Evolutionary conservation across 164 flowering plant genomes (phyloP).

Genomic region (Chimonanthus praecox): DNA sequence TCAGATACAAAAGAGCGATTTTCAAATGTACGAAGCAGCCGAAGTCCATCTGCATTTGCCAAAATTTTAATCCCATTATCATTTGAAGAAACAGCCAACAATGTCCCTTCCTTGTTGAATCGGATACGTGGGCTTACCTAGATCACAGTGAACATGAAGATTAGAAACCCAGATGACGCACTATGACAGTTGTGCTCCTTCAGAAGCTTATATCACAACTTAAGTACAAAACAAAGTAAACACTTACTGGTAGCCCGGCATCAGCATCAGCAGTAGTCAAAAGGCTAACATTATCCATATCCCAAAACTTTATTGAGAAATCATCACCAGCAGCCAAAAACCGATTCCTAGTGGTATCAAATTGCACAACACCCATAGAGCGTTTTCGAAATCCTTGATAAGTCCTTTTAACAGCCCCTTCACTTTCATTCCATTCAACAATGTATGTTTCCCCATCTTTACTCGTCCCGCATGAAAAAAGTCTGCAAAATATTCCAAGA

Average conservation of each 20-base stretch:
- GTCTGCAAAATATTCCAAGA: slow-evolving; percentile 32
- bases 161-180: background rate
- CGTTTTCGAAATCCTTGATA: slow-evolving; percentile 77
- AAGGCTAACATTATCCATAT: slow-evolving; percentile 71
- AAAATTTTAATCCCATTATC: slow-evolving; percentile 76
- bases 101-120: slow-evolving; percentile 76
- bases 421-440: slow-evolving; percentile 96
- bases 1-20: slow-evolving; percentile 49
- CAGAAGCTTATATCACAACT: background rate
- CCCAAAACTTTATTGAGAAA: slow-evolving; percentile 79
- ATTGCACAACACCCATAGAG: slow-evolving; percentile 75
- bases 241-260: slow-evolving; percentile 71
- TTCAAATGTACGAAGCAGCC: slow-evolving; percentile 55
- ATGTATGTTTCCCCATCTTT: slow-evolving; percentile 84
- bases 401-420: slow-evolving; percentile 79
- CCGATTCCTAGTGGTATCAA: slow-evolving; percentile 76
- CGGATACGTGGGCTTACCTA: slow-evolving; percentile 87
- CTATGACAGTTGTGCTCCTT: background rate
- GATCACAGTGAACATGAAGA: slow-evolving; percentile 6
- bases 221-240: background rate
- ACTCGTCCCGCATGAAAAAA: slow-evolving; percentile 89
- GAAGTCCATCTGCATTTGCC: slow-evolving; percentile 64
- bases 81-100: slow-evolving; percentile 75
- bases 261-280: slow-evolving; percentile 70
- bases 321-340: slow-evolving; percentile 91